Evolutionary conservation across 805 yeast species (phyloP).

Genomic region (Phaffomyces opuntiae): DNA sequence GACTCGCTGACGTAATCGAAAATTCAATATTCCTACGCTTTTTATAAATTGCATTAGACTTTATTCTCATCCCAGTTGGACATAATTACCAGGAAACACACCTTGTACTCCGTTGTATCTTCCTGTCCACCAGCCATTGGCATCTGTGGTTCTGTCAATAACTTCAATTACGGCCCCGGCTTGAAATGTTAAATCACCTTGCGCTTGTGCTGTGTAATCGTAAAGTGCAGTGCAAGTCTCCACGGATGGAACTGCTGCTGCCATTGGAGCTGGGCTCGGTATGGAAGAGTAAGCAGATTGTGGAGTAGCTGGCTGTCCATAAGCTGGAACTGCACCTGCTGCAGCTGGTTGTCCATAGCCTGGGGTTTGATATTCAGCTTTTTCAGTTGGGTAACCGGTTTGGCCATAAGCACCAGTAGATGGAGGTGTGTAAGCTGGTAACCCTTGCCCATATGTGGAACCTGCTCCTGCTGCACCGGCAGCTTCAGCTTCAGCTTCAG

Average conservation of each 20-base stretch:
- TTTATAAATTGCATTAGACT: not conserved
- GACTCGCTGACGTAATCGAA: too few species aligned
- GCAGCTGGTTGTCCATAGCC: constrained; percentile 17
- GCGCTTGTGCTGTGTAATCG: constrained; percentile 89
- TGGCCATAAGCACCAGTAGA: constrained; percentile 22
- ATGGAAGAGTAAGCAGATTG: constrained; percentile 23
- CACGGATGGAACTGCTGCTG: constrained; percentile 28
- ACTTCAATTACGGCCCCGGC: constrained; percentile 86
- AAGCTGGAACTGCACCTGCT: constrained; percentile 16
- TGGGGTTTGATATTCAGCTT: constrained; percentile 24
- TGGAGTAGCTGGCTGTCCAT: constrained; percentile 23
- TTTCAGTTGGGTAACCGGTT: constrained; percentile 27
- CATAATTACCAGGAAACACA: constrained; percentile 95
- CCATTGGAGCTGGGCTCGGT: constrained; percentile 25
- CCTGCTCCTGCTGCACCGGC: constrained; percentile 23
- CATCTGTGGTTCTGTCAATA: constrained; percentile 73
- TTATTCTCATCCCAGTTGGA: constrained; percentile 47
- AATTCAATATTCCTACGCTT: not conserved
- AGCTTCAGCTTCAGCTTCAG: constrained; percentile 31
- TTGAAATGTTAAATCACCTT: constrained; percentile 79
- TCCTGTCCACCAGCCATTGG: constrained; percentile 99
- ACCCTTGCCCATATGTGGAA: constrained; percentile 19
- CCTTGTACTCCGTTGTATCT: constrained; percentile 77
- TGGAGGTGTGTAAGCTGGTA: constrained; percentile 33
- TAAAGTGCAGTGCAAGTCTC: constrained; percentile 84